Conservation (phyloP, 805 yeast genomes). For the Yarrowia sp. region DNA sequence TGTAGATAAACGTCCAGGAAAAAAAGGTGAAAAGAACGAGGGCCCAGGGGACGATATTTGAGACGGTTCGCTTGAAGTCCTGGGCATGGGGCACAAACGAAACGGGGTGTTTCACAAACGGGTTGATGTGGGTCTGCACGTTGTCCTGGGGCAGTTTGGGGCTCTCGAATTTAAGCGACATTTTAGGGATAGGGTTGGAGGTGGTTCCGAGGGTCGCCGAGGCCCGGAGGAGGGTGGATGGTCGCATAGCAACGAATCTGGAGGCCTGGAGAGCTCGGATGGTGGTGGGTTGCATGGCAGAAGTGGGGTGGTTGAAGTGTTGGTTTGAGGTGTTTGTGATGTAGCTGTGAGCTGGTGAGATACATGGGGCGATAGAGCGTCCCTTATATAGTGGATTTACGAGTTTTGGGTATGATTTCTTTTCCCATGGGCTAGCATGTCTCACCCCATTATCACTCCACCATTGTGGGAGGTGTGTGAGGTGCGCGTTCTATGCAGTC, state of each 20-base stretch:
- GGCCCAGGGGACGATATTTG: constrained; percentile 20
- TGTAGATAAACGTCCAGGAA: constrained; percentile 37
- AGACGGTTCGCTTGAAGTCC: constrained; percentile 28
- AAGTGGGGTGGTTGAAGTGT: neutral
- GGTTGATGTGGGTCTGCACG: constrained; percentile 15
- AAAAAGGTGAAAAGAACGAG: constrained; percentile 11
- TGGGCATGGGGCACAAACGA: constrained; percentile 12
- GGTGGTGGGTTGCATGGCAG: constrained; percentile 31
- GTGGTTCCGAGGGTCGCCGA: constrained; percentile 5
- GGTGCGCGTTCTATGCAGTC: constrained; percentile 16
- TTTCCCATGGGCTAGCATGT: no score
- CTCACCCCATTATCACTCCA: constrained; percentile 38
- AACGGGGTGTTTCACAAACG: constrained; percentile 24
- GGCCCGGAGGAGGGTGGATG: constrained; percentile 5
- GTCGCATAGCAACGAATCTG: constrained; percentile 35
- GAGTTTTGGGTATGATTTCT: no score
- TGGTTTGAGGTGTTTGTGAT: neutral
- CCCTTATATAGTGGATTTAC: neutral
- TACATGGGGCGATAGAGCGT: no score
- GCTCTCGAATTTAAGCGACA: constrained; percentile 16
- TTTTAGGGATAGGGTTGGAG: neutral
- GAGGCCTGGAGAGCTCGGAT: constrained; percentile 36
- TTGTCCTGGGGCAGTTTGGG: constrained; percentile 1
- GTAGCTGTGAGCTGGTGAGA: neutral
- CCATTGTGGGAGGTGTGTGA: neutral